Evolutionary conservation across 1,284 basidiomycete genomes (phyloP).

Genomic region (Omphalotus olearius): DNA sequence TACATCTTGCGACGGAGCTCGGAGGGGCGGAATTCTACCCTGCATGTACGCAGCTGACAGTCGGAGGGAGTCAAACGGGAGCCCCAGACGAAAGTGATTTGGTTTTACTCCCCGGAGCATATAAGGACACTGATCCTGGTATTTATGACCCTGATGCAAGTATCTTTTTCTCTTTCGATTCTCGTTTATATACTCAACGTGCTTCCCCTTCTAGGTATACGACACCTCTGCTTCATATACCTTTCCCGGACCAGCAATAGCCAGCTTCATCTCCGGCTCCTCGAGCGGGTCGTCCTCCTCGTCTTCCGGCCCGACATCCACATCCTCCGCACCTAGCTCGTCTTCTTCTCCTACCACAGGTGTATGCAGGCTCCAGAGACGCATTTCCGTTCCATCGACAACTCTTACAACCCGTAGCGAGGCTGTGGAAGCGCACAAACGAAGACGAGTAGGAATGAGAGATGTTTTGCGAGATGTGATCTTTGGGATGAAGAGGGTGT

Average conservation of each 20-base stretch:
- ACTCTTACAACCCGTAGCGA: no score
- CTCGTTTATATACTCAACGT: background rate
- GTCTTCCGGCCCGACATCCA: background rate
- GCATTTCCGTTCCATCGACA: no score
- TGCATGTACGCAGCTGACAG: slow-evolving; percentile 49
- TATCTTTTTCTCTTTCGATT: background rate
- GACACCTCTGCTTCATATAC: slow-evolving; percentile 17
- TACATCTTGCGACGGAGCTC: slow-evolving; percentile 38
- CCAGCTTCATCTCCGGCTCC: slow-evolving; percentile 14
- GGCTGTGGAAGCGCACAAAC: no score
- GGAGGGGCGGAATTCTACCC: slow-evolving; percentile 59
- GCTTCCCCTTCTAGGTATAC: slow-evolving; percentile 14
- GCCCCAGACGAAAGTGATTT: slow-evolving; percentile 28
- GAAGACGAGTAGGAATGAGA: no score
- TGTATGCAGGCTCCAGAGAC: slow-evolving; percentile 3
- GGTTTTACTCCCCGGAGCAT: slow-evolving; percentile 48
- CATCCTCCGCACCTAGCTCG: background rate
- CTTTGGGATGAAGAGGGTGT: no score
- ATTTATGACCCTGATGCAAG: slow-evolving; percentile 38
- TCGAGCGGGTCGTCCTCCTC: background rate
- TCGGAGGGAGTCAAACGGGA: slow-evolving; percentile 39
- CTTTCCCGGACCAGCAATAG: slow-evolving; percentile 19
- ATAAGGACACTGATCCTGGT: slow-evolving; percentile 44
- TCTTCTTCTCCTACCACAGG: background rate
- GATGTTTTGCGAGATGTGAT: no score